A percentile compares a stretch with the other conserved stretches of the same genome.
phyloP scores from a whole-genome alignment of 164 flowering plant genomes.

The Macadamia integrifolia region DNA sequence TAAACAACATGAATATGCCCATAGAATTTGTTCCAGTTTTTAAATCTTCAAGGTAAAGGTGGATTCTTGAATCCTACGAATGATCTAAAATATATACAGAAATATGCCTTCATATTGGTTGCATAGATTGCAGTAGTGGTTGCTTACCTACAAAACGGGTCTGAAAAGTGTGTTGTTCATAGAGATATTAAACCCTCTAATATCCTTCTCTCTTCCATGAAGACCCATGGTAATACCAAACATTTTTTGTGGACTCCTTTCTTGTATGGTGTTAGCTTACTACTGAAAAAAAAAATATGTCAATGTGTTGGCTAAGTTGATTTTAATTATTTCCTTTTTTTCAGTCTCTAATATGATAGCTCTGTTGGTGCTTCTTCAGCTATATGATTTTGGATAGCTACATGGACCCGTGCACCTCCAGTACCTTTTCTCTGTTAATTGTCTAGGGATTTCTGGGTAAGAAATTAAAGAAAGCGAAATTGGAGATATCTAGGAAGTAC shows the following conservation, averaged over 20 bases:
- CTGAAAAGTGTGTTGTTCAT: slow-evolving; percentile 81
- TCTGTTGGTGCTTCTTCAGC: too few species aligned
- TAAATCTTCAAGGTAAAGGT: too few species aligned
- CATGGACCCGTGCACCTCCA: slow-evolving; percentile 89
- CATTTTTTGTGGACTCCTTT: not conserved
- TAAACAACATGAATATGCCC: too few species aligned
- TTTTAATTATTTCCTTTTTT: not conserved
- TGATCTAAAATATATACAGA: too few species aligned
- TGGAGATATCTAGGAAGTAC: not conserved
- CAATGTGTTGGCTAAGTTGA: not conserved
- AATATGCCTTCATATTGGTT: too few species aligned
- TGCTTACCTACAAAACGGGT: slow-evolving; percentile 70
- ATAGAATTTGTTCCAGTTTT: too few species aligned
- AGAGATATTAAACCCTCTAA: slow-evolving; percentile 95
- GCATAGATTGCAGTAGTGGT: slow-evolving; percentile 80
- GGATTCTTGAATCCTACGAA: too few species aligned
- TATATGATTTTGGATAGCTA: slow-evolving; percentile 95
- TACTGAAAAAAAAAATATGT: not conserved
- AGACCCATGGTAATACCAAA: slow-evolving; percentile 58
- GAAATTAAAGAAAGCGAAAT: slow-evolving; percentile 1
- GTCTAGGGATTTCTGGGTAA: slow-evolving; percentile 97
- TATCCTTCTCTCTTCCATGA: slow-evolving; percentile 79
- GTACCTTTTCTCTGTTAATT: slow-evolving; percentile 90
- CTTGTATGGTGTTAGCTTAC: not conserved
- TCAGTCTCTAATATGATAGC: too few species aligned